These are phyloP conservation scores for Petunia secreta DNA, from an alignment of 257 asterid species.

Conservation along the genomic window DNA sequence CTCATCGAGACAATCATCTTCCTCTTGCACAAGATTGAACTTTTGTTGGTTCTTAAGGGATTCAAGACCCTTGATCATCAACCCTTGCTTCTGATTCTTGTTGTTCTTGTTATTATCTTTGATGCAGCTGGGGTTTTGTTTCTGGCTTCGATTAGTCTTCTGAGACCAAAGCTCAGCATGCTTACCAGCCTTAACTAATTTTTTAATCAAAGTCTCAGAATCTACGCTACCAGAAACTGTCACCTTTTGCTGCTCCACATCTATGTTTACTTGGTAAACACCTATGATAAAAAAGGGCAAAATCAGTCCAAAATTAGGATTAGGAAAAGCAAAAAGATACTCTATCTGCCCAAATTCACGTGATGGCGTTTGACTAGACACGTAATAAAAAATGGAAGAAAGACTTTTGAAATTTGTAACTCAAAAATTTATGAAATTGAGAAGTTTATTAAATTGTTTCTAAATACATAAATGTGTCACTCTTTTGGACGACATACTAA, in stretches of 20 bases:
- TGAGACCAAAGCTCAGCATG: conserved; percentile 75
- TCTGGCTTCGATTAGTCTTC: conserved; percentile 48
- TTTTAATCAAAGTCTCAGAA: conserved; percentile 56
- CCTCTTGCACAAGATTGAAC: conserved; percentile 25
- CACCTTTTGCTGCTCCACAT: conserved; percentile 65
- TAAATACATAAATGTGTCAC: too few relatives aligned
- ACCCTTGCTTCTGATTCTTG: conserved; percentile 45
- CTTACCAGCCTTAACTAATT: conserved; percentile 59
- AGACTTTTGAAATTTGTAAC: too few relatives aligned
- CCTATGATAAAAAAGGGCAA: conserved; percentile 40
- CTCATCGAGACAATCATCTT: conserved; percentile 32
- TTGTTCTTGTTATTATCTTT: conserved; percentile 41
- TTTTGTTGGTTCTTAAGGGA: conserved; percentile 50
- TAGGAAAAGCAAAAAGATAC: too few relatives aligned
- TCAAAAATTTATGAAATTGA: too few relatives aligned
- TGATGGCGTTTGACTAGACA: too few relatives aligned
- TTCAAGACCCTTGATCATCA: conserved; percentile 40
- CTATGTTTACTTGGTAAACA: conserved; percentile 68
- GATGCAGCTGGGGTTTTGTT: conserved; percentile 41
- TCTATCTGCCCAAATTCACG: too few relatives aligned
- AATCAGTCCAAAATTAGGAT: background rate
- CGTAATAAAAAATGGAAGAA: too few relatives aligned
- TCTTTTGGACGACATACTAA: too few relatives aligned
- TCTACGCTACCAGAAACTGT: conserved; percentile 63
- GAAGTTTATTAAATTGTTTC: too few relatives aligned